Evolutionary conservation across 2,329 filamentous ascomycete species (phyloP), one percentile per base, ranked within the genome.

Genomic region (Clonostachys chloroleuca): DNA sequence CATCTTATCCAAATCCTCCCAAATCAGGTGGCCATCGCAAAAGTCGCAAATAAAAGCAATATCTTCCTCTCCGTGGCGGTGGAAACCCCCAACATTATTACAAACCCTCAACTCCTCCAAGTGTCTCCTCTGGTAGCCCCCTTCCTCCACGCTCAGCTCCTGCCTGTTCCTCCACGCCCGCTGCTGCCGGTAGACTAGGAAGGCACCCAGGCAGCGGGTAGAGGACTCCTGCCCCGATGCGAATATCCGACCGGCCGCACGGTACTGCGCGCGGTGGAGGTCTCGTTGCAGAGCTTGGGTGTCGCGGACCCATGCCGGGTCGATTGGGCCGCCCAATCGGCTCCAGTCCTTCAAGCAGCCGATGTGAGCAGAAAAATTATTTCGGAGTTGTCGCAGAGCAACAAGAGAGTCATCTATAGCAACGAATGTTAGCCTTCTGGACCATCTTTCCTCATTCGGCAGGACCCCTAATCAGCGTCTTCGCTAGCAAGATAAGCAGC

Each of bases 11-110:
- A 83, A 54, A 56, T 83, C 76, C 48, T 77, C 70, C 80, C 80
- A 83, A 18, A 83, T 63, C 20, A 83, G 63, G 56, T 78, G 77
- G 3, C 80, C 80, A 56, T 82, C 78, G 63, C 80, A 83, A 56
- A 75, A 83, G 62, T 83, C 78, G 64, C 80, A 83, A 8, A 80
- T 67, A 54, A 82, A 83, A 8, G 74, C 78, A 43, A 81, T 69
- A 50, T 81, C 78, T 37, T 62, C 58, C 34, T 80, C 73, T 40
- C 72, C 75, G 45, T 81, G 74, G 13, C 77, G 70, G 61, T 80
- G 74, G 50, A 82, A 82, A 30, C 68, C 66, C n/a, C 80, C 80
- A 3, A 78, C 67, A 5, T 60, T 58, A 53, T 77, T 77, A 61
- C 78, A 82, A 20, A 68, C 63, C 33, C 66, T 64, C 6, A 81